Evolutionary conservation across 768 basidiomycete genomes (phyloP), one percentile per base, ranked within the genome.

Genomic region (Boletus tylopilopsis): DNA sequence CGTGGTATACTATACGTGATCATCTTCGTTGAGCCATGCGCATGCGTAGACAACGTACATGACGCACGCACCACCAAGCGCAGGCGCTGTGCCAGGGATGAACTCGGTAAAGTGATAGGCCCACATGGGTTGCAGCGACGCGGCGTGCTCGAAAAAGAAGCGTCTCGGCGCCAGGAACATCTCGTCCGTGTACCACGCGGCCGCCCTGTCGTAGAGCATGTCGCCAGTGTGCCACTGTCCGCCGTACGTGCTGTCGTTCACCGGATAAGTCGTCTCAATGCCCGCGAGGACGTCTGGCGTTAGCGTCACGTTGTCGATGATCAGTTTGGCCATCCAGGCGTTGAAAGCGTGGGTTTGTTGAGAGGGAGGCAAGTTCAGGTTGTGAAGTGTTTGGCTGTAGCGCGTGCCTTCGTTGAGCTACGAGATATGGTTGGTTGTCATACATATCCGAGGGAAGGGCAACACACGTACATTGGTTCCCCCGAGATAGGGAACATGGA

Each of bases 151-250:
- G 49, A 80, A 76, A 45, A 82, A 77, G 37, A 76, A 65, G 33
- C 81, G 66, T 25, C 80, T 59, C 0, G 78, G 71, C 0, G 75
- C 70, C 27, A 82, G 65, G 60, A 72, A 84, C 77, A 81, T 82
- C 45, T 72, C 66, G 51, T 78, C 79, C 1, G 77, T 78, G 54
- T 83, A 84, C 76, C 78, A 84, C 0, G 80, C 70, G 38, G 64
- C 76, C 0, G 71, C 76, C 38, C 81, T 63, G 55, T 84, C 81
- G 47, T 79, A 84, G 7, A 84, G 66, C 9, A 75, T 76, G 58
- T 84, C 79, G 0, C 82, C 81, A 0, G 79, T 84, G 48, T 77
- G 75, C 67, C 80, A 82, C 0, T 75, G 71, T 1, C 74, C 75
- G 4, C 80, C 79, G 4, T 73, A 60, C 3, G 69, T 58, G 3